Conservation (phyloP, 768 basidiomycete genomes). For the Galerina sulciceps region DNA sequence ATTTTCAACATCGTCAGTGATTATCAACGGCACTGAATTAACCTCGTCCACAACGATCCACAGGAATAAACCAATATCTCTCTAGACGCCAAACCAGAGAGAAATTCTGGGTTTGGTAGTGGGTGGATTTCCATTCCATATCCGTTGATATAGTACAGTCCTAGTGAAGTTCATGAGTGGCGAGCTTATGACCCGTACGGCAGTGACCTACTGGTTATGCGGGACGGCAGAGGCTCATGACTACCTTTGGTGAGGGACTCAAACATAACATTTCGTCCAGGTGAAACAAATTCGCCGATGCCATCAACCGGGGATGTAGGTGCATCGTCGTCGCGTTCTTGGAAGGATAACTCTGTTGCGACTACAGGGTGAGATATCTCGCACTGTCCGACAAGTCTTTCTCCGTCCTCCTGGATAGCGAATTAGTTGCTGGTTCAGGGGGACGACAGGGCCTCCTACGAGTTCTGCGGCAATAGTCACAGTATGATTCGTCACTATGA, state of each 20-base stretch:
- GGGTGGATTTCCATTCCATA: constrained; percentile 95
- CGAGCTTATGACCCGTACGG: background rate
- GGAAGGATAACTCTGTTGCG: constrained; percentile 29
- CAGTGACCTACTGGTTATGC: constrained; percentile 60
- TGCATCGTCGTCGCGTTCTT: constrained; percentile 35
- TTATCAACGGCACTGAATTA: background rate
- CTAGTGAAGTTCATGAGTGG: constrained; percentile 36
- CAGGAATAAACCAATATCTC: constrained; percentile 88
- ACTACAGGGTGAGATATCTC: constrained; percentile 88
- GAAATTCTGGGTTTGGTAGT: constrained; percentile 80
- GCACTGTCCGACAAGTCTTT: constrained; percentile 86
- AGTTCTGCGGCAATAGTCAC: constrained; percentile 95
- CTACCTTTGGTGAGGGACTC: constrained; percentile 54
- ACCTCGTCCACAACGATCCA: constrained; percentile 95
- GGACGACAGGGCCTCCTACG: constrained; percentile 40
- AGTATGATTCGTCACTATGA: constrained; percentile 91
- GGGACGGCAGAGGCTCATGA: constrained; percentile 61
- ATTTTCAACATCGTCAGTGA: too few relatives aligned
- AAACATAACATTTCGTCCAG: constrained; percentile 69
- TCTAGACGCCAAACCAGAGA: constrained; percentile 61
- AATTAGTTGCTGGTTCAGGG: background rate
- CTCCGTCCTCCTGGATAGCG: constrained; percentile 66
- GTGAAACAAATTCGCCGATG: constrained; percentile 50
- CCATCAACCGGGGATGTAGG: constrained; percentile 56
- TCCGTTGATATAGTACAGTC: constrained; percentile 86